Percentiles rank a stretch among this genome's conserved stretches.
These are phyloP conservation scores for Macrocybe gigantea DNA, from an alignment of 768 basidiomycete genomes.

Conservation along the genomic window DNA sequence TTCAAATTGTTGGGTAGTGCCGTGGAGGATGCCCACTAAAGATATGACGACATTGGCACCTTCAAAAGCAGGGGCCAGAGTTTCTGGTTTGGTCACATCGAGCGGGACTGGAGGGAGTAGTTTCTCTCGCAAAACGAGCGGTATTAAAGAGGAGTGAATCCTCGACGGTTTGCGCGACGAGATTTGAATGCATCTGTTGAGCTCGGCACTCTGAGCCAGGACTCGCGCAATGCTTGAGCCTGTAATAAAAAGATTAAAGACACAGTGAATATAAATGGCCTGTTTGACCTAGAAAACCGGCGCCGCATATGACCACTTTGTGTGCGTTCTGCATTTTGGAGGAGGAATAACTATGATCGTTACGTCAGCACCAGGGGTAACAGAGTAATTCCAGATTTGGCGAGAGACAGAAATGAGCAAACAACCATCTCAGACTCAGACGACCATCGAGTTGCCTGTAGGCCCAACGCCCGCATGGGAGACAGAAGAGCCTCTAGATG, in stretches of 20 bases:
- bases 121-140: slow-evolving; percentile 22
- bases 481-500: too few species aligned
- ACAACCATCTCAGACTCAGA: too few species aligned
- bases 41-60: slow-evolving; percentile 57
- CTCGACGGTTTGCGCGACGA: slow-evolving; percentile 53
- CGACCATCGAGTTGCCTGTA: too few species aligned
- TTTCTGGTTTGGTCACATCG: slow-evolving; percentile 51
- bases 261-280: not conserved
- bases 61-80: slow-evolving; percentile 42
- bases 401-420: too few species aligned
- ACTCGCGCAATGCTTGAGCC: slow-evolving; percentile 56
- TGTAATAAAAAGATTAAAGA: slow-evolving; percentile 14
- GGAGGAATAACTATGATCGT: too few species aligned
- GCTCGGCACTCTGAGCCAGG: slow-evolving; percentile 33
- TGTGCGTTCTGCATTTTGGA: not conserved
- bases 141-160: slow-evolving; percentile 26
- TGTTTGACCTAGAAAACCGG: slow-evolving; percentile 56
- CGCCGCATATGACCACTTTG: slow-evolving; percentile 48
- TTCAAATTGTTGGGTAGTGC: slow-evolving; percentile 50
- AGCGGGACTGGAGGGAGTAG: slow-evolving; percentile 37
- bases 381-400: too few species aligned
- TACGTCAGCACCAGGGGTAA: too few species aligned
- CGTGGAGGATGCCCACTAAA: slow-evolving; percentile 64
- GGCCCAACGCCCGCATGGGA: too few species aligned
- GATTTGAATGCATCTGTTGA: slow-evolving; percentile 37